phyloP scores from a whole-genome alignment of 495 filamentous ascomycete species.

The Hypomontagnella monticulosa region DNA sequence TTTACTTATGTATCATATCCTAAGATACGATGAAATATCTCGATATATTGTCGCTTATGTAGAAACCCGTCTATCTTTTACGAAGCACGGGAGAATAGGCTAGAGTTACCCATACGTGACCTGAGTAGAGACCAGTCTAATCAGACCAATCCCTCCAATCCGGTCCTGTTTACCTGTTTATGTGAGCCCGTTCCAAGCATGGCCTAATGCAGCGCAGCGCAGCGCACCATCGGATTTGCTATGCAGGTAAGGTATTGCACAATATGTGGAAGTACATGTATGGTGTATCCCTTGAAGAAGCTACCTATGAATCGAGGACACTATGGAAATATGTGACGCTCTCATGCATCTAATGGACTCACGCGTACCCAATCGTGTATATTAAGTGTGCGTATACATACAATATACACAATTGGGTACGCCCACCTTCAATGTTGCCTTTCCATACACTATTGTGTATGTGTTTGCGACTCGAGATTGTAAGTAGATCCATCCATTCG shows the following conservation, averaged over 20 bases:
- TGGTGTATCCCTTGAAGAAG: slow-evolving; percentile 16
- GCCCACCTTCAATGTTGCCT: not conserved
- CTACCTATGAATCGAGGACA: too few relatives aligned
- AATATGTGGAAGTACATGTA: slow-evolving; percentile 32
- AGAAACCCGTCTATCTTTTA: not conserved
- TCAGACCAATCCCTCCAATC: not conserved
- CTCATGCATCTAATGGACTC: slow-evolving; percentile 13
- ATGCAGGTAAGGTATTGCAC: slow-evolving; percentile 32
- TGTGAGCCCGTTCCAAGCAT: slow-evolving; percentile 26
- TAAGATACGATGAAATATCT: too few relatives aligned
- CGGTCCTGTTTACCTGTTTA: not conserved
- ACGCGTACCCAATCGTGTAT: slow-evolving; percentile 6
- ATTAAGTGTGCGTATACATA: not conserved
- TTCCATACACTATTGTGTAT: not conserved
- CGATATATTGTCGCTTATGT: too few relatives aligned
- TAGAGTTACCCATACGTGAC: slow-evolving; percentile 4
- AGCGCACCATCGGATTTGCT: slow-evolving; percentile 34
- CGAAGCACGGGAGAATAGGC: slow-evolving; percentile 16
- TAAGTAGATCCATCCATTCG: too few relatives aligned
- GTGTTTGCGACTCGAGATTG: too few relatives aligned
- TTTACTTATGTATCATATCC: slow-evolving; percentile 20
- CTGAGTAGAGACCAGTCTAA: too few relatives aligned
- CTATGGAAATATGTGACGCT: slow-evolving; percentile 19
- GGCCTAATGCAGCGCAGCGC: slow-evolving; percentile 38
- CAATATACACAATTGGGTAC: not conserved